These are phyloP conservation scores for Russula foetens DNA, from an alignment of 768 basidiomycete genomes.

Conservation along the genomic window DNA sequence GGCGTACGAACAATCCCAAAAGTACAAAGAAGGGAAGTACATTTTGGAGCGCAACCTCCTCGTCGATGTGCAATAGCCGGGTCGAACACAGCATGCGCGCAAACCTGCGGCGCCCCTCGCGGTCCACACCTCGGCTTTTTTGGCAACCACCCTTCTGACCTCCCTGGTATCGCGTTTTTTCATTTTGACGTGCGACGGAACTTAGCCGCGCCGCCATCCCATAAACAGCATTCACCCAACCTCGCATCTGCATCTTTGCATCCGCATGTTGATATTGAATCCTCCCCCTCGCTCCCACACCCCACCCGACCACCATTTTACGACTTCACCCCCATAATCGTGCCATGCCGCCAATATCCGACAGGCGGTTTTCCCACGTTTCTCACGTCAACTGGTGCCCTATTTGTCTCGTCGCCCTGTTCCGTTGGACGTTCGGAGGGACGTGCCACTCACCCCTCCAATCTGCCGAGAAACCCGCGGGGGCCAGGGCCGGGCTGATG, in stretches of 20 bases:
- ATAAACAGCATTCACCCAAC: slow-evolving; percentile 10
- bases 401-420: not conserved
- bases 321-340: not conserved
- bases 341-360: not conserved
- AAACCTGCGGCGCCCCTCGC: slow-evolving; percentile 12
- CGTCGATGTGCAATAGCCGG: slow-evolving; percentile 67
- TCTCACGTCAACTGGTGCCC: not conserved
- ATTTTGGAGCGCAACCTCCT: slow-evolving; percentile 93
- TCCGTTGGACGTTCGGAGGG: not conserved
- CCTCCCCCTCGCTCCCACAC: not conserved
- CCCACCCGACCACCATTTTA: not conserved
- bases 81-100: slow-evolving; percentile 4
- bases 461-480: not conserved
- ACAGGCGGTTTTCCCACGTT: slow-evolving; percentile 4
- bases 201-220: not conserved
- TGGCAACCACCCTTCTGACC: slow-evolving; percentile 9
- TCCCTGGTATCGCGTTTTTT: slow-evolving; percentile 10
- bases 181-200: slow-evolving; percentile 9
- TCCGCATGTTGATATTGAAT: slow-evolving; percentile 17
- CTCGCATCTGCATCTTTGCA: slow-evolving; percentile 16
- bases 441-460: not conserved
- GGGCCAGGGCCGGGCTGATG: not conserved
- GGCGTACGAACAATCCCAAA: slow-evolving; percentile 84
- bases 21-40: slow-evolving; percentile 98
- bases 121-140: slow-evolving; percentile 12